Conservation (phyloP, 1,284 basidiomycete genomes). For the Ustilago bromivora region DNA sequence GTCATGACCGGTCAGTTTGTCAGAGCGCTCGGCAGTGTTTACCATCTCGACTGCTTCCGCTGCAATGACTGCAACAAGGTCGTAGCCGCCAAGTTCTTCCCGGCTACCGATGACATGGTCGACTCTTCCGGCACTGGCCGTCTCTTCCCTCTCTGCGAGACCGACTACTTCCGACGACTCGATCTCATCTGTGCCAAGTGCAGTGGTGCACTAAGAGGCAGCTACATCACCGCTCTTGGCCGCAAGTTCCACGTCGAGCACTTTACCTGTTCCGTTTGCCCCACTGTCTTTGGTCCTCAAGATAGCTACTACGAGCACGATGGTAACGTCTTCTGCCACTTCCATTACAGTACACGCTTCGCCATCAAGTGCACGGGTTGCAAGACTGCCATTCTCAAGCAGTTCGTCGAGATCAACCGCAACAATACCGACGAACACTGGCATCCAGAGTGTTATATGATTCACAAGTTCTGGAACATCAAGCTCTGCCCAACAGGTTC, state of each 20-base stretch:
- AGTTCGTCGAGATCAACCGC: slow-evolving; percentile 99
- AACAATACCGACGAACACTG: slow-evolving; percentile 98
- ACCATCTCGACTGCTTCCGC: slow-evolving; percentile 95
- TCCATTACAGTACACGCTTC: slow-evolving; percentile 97
- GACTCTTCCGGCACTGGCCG: slow-evolving; percentile 74
- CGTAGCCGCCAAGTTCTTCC: slow-evolving; percentile 98
- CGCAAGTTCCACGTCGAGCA: slow-evolving; percentile 99
- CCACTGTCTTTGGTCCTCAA: slow-evolving; percentile 94
- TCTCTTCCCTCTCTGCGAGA: slow-evolving; percentile 77
- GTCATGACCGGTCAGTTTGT: slow-evolving; percentile 92
- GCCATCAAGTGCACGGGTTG: slow-evolving; percentile 98
- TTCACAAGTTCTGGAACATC: slow-evolving; percentile 99
- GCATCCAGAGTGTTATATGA: slow-evolving; percentile 99
- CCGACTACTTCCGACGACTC: slow-evolving; percentile 95
- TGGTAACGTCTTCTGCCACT: slow-evolving; percentile 80
- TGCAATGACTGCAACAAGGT: slow-evolving; percentile 92
- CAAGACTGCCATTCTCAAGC: slow-evolving; percentile 97
- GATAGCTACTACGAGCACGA: slow-evolving; percentile 99
- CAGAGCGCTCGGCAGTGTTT: slow-evolving; percentile 91
- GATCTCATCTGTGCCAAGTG: slow-evolving; percentile 98
- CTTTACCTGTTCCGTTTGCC: slow-evolving; percentile 97
- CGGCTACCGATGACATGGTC: slow-evolving; percentile 74
- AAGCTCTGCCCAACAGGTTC: slow-evolving; percentile 75
- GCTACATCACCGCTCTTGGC: slow-evolving; percentile 99
- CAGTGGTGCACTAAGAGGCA: slow-evolving; percentile 90